Conservation (phyloP, 2,329 filamentous ascomycete genomes). For the Botrytis aclada region DNA sequence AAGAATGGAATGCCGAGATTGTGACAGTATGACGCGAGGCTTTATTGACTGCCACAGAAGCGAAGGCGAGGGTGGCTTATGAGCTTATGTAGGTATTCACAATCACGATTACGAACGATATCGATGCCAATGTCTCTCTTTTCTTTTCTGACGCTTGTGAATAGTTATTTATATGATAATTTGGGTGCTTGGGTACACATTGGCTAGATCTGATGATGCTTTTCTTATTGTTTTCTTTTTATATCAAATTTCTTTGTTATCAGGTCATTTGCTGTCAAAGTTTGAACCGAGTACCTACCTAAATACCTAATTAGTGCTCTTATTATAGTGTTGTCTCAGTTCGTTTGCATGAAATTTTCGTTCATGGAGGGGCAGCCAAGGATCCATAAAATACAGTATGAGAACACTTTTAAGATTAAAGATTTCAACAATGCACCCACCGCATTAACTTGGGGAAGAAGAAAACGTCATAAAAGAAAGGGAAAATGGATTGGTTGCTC, state of each 20-base stretch:
- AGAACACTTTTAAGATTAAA: neutral
- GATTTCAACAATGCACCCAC: constrained; percentile 2
- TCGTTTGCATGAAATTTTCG: constrained; percentile 7
- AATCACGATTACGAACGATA: neutral
- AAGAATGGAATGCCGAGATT: constrained; percentile 10
- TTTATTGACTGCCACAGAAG: neutral
- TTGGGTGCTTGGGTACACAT: neutral
- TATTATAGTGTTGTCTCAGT: neutral
- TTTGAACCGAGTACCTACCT: neutral
- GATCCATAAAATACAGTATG: constrained; percentile 15
- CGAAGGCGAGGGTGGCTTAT: constrained; percentile 4
- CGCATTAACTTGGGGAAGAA: neutral
- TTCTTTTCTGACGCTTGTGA: neutral
- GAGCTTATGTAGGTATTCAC: neutral
- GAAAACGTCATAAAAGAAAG: neutral
- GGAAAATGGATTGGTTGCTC: neutral
- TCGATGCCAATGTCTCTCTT: neutral
- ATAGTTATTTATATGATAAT: neutral
- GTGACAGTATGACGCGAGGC: constrained; percentile 21
- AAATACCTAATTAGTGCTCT: neutral
- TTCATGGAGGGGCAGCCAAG: constrained; percentile 19
- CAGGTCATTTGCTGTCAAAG: neutral
- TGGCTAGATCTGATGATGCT: neutral
- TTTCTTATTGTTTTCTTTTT: neutral
- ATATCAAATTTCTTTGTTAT: neutral